These are phyloP conservation scores for Fonsecaea monophora DNA, from an alignment of 2,329 filamentous ascomycete species.

Conservation along the genomic window DNA sequence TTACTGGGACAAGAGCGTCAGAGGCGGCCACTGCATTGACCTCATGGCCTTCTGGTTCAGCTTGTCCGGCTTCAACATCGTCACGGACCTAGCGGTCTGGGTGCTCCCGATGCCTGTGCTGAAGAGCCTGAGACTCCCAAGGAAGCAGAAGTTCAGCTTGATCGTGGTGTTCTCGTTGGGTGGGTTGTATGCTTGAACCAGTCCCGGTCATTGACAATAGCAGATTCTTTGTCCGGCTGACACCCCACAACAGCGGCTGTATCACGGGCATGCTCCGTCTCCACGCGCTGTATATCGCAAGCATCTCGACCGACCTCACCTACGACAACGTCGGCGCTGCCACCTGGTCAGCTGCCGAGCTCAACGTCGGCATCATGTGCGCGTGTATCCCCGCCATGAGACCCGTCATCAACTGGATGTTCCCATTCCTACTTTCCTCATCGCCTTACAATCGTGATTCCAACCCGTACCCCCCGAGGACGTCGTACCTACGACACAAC, in stretches of 20 bases:
- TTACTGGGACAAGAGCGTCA: constrained; percentile 48
- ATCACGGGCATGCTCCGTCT: constrained; percentile 57
- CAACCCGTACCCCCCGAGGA: constrained; percentile 21
- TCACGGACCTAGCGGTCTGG: constrained; percentile 65
- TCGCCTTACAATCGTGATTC: constrained; percentile 22
- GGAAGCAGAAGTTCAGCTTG: constrained; percentile 56
- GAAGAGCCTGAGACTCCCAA: constrained; percentile 54
- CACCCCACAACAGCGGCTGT: constrained; percentile 44
- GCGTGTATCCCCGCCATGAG: constrained; percentile 53
- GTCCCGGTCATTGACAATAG: neutral
- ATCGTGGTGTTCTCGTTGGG: constrained; percentile 59
- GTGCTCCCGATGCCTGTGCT: constrained; percentile 59
- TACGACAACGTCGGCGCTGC: constrained; percentile 51
- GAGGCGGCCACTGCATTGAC: constrained; percentile 52
- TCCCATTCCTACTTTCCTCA: constrained; percentile 48
- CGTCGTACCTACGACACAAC: constrained; percentile 21
- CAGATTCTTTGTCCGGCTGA: constrained; percentile 14
- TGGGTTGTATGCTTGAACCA: constrained; percentile 46
- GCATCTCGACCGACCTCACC: constrained; percentile 46
- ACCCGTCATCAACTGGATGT: constrained; percentile 50
- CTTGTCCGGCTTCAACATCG: constrained; percentile 65
- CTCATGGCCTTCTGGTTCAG: constrained; percentile 60
- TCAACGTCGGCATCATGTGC: constrained; percentile 53
- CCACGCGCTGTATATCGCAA: constrained; percentile 54
- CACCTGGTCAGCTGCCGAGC: constrained; percentile 55